Conservation (phyloP, 805 yeast species). For the Sungouiozyma ichnusensis region DNA sequence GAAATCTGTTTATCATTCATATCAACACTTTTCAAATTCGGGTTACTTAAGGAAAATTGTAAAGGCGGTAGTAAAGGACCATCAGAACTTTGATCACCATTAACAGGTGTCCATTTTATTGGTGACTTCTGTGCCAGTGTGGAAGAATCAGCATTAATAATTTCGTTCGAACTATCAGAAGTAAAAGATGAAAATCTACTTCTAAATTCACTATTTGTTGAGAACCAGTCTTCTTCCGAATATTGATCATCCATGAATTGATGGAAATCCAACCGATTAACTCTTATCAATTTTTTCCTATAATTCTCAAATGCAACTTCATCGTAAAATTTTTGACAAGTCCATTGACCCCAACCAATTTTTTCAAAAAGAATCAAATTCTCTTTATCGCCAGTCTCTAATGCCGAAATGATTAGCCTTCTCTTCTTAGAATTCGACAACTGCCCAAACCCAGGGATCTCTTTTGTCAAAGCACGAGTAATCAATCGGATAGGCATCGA, state of each 20-base stretch:
- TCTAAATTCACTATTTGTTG: neutral
- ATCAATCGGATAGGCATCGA: constrained; percentile 87
- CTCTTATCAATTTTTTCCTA: constrained; percentile 32
- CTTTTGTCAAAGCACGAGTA: constrained; percentile 63
- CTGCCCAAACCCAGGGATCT: constrained; percentile 70
- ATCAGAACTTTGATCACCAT: neutral
- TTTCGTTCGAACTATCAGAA: neutral
- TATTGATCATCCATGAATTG: constrained; percentile 3
- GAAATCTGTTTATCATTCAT: neutral
- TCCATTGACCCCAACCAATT: constrained; percentile 98
- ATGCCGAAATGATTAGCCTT: constrained; percentile 77
- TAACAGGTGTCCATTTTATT: neutral
- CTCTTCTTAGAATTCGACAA: constrained; percentile 81
- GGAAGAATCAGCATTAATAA: neutral
- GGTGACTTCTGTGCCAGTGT: neutral
- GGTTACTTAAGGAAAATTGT: neutral
- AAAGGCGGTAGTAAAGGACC: neutral
- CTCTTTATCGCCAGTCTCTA: constrained; percentile 57
- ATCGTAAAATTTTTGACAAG: constrained; percentile 41
- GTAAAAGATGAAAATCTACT: neutral
- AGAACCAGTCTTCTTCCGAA: neutral
- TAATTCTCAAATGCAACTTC: constrained; percentile 29
- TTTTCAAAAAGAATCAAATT: constrained; percentile 65
- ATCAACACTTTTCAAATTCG: neutral
- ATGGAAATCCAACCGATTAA: constrained; percentile 35